phyloP scores from a whole-genome alignment of 176 grass and related monocot species.

The Poa pratensis region DNA sequence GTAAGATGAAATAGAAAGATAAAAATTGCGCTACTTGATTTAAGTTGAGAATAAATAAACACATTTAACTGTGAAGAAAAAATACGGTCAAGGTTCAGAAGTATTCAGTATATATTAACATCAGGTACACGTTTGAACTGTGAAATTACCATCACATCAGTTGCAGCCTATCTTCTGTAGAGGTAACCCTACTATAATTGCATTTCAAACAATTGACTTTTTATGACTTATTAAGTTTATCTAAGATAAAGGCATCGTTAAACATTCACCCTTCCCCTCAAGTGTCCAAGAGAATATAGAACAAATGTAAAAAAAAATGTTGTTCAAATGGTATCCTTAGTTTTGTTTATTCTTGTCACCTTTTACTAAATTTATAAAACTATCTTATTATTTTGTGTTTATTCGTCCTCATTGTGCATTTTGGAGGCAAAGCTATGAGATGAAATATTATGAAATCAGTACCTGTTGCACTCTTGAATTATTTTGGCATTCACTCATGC shows the following conservation, averaged over 20 bases:
- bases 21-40: conserved; percentile 17
- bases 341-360: not conserved
- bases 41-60: not conserved
- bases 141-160: not conserved
- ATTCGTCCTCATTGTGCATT: conserved; percentile 21
- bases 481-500: not conserved
- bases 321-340: conserved; percentile 1
- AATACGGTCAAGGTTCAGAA: not conserved
- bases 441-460: conserved; percentile 14
- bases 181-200: not conserved
- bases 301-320: not conserved
- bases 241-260: conserved; percentile 7
- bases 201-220: not conserved
- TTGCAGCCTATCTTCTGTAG: not conserved
- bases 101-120: not conserved
- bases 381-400: not conserved
- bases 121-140: not conserved
- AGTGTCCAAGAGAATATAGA: conserved; percentile 9
- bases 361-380: conserved; percentile 5
- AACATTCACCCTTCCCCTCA: not conserved
- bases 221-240: not conserved
- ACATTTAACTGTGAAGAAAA: not conserved
- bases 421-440: not conserved
- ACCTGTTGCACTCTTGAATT: conserved; percentile 13
- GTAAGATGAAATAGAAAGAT: conserved; percentile 6